Evolutionary conservation across 2,329 filamentous ascomycete species (phyloP), one percentile per base, ranked within the genome.

Genomic region (Penicillium sp.): DNA sequence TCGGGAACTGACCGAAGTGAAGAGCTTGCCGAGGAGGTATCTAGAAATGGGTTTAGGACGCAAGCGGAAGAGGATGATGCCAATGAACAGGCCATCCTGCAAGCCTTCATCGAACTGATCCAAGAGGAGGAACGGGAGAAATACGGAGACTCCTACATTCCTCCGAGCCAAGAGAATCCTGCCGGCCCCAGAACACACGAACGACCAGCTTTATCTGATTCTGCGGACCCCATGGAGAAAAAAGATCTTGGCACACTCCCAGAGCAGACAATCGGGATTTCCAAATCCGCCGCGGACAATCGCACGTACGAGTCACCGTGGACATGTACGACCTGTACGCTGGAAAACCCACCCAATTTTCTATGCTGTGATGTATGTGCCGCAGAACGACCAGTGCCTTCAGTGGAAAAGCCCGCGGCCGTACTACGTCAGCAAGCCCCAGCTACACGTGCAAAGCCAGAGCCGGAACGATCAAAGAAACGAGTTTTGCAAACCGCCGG

Each of bases 51-150:
- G 0, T 94, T 96, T 79, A 85, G 84, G 62, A 97, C 93, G 0
- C 86, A 91, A 70, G 92, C 92, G 0, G 92, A 96, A 66, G 91
- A 96, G 73, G 92, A 97, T 58, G 89, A 93, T 68, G 93, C 92
- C 3, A 96, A 97, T 69, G 92, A 97, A 58, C 83, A 86, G 26
- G 93, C 93, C 5, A 96, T 97, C 62, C 87, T 92, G 56, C 87
- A 93, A 70, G 93, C 93, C 0, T 81, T 96, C 35, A 93, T 91
- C 80, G 93, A 97, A 70, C 81, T 97, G 19, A 89, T 95, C 28
- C 90, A 96, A 71, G 88, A 96, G 72, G 93, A 96, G 63, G 85
- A 90, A 62, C 75, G 74, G 22, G 84, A 87, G 65, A 83, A 82
- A 67, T 84, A 87, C 64, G 85, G 86, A n/a, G 76, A 79, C 57